Evolutionary conservation across 768 basidiomycete species (phyloP), one percentile per base, ranked within the genome.

Genomic region (Suillus weaverae): DNA sequence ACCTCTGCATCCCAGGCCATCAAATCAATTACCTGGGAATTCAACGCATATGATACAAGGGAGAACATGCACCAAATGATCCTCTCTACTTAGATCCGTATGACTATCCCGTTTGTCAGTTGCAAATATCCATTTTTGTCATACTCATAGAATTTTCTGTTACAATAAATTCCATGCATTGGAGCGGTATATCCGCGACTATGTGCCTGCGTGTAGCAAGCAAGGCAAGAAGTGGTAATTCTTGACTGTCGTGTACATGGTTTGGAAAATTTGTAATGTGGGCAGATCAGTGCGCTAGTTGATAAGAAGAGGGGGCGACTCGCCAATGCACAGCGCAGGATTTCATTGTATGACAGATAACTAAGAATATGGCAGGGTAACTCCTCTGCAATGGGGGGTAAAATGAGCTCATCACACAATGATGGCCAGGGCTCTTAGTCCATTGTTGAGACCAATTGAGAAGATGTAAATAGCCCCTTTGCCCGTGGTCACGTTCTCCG

Each of bases 321-420:
- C 48, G 7, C 48, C 14, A 26, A 48, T 26, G 13, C 13, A 26
- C 22, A 48, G 9, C 13, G 13, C 7, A 50, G 14, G 22, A 50
- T 50, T 26, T 16, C 13, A 50, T 16, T 3, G 22, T 14, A 26
- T 2, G 22, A 13, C 26, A 48, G 11, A 22, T 26, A 26, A 48
- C 6, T 3, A 30, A 50, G 14, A 26, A 30, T n/a, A 11, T n/a
- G 10, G 18, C 43, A 20, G 20, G 0, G 2, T 7, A 20, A 43
- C 43, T 44, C 44, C n/a, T 46, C 20, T n/a, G 4, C 44, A n/a
- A n/a, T 44, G 4, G 41, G 18, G 10, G 44, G n/a, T 22, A 10
- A 97, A 30, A 50, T 50, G 48, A 26, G 26, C 11, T 26, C 13
- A 16, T 14, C 14, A 50, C 22, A 26, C 26, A 14, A 50, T 22